Evolutionary conservation across 129 eudicot species (phyloP).

Genomic region (Escallonia rubra): DNA sequence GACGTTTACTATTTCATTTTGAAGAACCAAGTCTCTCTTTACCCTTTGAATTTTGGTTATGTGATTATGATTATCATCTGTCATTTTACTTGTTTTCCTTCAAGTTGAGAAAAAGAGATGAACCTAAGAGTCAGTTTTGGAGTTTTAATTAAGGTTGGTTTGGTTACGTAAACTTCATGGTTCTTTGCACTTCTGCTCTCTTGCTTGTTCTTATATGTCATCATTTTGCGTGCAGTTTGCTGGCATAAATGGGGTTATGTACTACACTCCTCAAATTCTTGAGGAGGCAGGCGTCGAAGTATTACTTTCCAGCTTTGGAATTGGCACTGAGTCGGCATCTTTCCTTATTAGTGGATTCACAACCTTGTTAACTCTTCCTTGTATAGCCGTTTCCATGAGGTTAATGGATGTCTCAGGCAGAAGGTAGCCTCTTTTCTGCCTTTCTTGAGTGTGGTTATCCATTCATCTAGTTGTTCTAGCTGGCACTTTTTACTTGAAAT

Average conservation of each 20-base stretch:
- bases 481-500: background rate
- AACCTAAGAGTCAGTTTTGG: too few species aligned
- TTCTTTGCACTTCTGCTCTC: too few species aligned
- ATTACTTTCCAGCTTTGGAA: slow-evolving; percentile 64
- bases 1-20: too few species aligned
- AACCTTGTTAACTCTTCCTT: slow-evolving; percentile 66
- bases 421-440: slow-evolving; percentile 37
- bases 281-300: slow-evolving; percentile 74
- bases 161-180: too few species aligned
- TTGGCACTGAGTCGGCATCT: slow-evolving; percentile 65
- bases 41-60: too few species aligned
- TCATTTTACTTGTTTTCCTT: too few species aligned
- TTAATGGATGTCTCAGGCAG: slow-evolving; percentile 70
- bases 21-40: too few species aligned
- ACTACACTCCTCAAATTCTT: slow-evolving; percentile 81
- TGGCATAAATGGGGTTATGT: slow-evolving; percentile 75
- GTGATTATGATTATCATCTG: too few species aligned
- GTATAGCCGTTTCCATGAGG: slow-evolving; percentile 65
- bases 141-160: too few species aligned
- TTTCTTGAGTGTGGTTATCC: background rate
- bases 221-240: slow-evolving; percentile 44
- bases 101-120: too few species aligned
- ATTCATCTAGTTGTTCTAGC: background rate
- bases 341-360: slow-evolving; percentile 68
- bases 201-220: slow-evolving; percentile 1